These are phyloP conservation scores for Domatiomyces globalis DNA, from an alignment of 2,329 filamentous ascomycete species.

Conservation along the genomic window DNA sequence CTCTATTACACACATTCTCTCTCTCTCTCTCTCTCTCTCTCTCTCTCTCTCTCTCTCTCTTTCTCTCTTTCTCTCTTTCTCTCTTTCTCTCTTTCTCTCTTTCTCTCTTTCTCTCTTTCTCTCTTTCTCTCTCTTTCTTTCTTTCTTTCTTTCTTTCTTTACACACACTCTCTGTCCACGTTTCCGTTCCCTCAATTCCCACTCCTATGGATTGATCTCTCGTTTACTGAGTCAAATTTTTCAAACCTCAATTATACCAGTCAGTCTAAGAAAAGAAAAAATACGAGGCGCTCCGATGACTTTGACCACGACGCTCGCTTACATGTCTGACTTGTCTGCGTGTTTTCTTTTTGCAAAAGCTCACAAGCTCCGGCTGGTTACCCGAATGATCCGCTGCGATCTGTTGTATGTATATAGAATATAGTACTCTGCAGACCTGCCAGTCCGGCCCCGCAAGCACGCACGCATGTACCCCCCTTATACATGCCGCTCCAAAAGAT, in stretches of 20 bases:
- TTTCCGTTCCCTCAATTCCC: not conserved
- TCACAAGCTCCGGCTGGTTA: too few species aligned
- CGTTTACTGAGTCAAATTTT: not conserved
- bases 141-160: too few species aligned
- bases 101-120: not conserved
- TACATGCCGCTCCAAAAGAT: not conserved
- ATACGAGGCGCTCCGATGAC: not conserved
- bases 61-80: too few species aligned
- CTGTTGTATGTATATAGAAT: too few species aligned
- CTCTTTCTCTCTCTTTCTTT: not conserved
- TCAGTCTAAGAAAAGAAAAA: not conserved
- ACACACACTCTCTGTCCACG: not conserved
- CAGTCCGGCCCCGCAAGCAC: too few species aligned
- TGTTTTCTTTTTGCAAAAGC: not conserved
- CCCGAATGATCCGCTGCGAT: too few species aligned
- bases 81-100: not conserved
- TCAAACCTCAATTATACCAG: not conserved
- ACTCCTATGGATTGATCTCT: not conserved
- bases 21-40: not conserved
- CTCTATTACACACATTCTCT: not conserved
- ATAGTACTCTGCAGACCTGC: too few species aligned
- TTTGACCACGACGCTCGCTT: not conserved
- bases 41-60: not conserved
- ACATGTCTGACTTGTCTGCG: not conserved
- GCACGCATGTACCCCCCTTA: not conserved